Evolutionary conservation across 345 rosid genomes (phyloP).

Genomic region (Heritiera littoralis): DNA sequence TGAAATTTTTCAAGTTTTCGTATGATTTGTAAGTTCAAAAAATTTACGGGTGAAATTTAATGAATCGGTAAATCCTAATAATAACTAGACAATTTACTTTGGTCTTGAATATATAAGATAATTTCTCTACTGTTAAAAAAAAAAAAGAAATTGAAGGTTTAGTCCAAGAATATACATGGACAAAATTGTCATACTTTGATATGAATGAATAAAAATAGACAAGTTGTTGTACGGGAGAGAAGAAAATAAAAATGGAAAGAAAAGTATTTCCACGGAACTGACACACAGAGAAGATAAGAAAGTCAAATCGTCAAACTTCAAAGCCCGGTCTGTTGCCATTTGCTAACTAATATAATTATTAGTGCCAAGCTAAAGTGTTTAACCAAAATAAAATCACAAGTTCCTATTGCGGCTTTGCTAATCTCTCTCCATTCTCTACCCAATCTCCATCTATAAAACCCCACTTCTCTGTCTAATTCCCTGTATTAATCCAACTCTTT

Average conservation of each 20-base stretch:
- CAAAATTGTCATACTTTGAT: neutral
- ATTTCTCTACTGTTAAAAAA: too few species aligned
- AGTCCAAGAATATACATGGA: neutral
- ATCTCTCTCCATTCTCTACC: conserved; percentile 25
- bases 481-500: conserved; percentile 40
- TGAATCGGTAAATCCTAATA: too few species aligned
- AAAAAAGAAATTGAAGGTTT: too few species aligned
- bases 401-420: conserved; percentile 34
- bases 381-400: conserved; percentile 15
- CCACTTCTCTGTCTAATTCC: conserved; percentile 42
- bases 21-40: too few species aligned
- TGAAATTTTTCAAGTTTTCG: too few species aligned
- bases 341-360: conserved; percentile 26
- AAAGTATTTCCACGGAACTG: conserved; percentile 9
- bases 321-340: conserved; percentile 23
- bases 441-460: conserved; percentile 42
- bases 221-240: conserved; percentile 7
- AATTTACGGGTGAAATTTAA: too few species aligned
- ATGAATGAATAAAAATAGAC: neutral
- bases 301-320: conserved; percentile 53
- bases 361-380: conserved; percentile 28
- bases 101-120: too few species aligned
- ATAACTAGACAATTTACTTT: too few species aligned
- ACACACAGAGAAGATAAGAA: conserved; percentile 18
- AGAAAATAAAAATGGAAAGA: conserved; percentile 11